Evolutionary conservation across 1,284 basidiomycete species (phyloP).

Genomic region (Cryptococcus sp.): DNA sequence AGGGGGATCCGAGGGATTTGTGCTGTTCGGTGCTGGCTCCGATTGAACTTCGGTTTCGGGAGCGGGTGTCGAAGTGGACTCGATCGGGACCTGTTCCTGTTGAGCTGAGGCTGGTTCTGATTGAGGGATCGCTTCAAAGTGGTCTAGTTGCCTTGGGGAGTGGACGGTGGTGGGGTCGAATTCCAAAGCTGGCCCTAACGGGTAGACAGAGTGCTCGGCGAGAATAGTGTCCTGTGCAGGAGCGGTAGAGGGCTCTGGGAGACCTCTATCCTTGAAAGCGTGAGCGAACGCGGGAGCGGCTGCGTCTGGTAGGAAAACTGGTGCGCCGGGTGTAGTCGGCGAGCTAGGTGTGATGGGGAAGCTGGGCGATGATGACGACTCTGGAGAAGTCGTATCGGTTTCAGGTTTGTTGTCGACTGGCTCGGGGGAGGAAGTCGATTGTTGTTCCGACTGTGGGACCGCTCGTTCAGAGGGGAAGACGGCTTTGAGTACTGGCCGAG

Average conservation of each 20-base stretch:
- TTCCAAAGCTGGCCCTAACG: no score
- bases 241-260: no score
- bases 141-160: no score
- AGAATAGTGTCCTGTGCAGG: no score
- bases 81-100: no score
- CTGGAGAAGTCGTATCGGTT: neutral
- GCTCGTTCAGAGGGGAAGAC: constrained; percentile 37
- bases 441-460: constrained; percentile 8
- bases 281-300: neutral
- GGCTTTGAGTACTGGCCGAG: constrained; percentile 49
- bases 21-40: neutral
- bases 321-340: constrained; percentile 10
- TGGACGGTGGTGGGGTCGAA: no score
- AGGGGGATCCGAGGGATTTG: constrained; percentile 17
- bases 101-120: no score
- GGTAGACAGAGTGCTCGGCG: no score
- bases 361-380: constrained; percentile 1
- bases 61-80: no score
- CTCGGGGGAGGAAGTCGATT: constrained; percentile 1
- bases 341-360: constrained; percentile 13
- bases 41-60: neutral
- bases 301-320: constrained; percentile 4
- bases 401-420: constrained; percentile 9
- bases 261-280: neutral
- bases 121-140: no score